Percentiles rank a stretch among this genome's conserved stretches.
phyloP scores from a whole-genome alignment of 2,329 filamentous ascomycete genomes.

The Pseudocercospora cruenta region DNA sequence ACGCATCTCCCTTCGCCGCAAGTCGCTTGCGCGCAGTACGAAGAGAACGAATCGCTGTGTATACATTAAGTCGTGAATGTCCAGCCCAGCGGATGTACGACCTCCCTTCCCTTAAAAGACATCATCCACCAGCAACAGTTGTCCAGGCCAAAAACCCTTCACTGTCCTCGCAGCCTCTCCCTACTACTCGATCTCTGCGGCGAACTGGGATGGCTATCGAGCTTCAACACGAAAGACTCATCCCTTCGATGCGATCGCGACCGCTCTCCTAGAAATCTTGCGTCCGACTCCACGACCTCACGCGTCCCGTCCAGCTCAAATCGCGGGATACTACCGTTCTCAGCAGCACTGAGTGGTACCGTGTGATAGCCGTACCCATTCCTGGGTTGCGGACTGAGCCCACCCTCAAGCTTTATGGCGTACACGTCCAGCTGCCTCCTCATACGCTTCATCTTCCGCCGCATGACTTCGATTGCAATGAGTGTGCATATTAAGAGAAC shows the following conservation, averaged over 20 bases:
- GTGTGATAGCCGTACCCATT: neutral
- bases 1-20: too few relatives aligned
- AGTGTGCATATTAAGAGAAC: slow-evolving; percentile 20
- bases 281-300: neutral
- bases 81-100: too few relatives aligned
- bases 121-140: neutral
- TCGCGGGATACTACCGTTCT: neutral
- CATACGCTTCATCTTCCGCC: slow-evolving; percentile 18
- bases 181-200: neutral
- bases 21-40: neutral
- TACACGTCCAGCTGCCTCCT: slow-evolving; percentile 11
- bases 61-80: neutral
- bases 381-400: neutral
- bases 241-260: neutral
- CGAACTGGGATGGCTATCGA: neutral
- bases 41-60: neutral
- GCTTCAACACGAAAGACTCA: slow-evolving; percentile 1
- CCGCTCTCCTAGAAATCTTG: neutral
- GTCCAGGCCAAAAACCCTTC: neutral
- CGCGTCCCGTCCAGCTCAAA: neutral
- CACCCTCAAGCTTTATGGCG: neutral
- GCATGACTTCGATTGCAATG: slow-evolving; percentile 18
- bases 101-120: neutral
- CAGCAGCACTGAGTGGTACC: neutral
- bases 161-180: neutral